A percentile compares a stretch with the other conserved stretches of the same genome.
Evolutionary conservation across 75 land plant species (phyloP).

Genomic region (Selaginella moellendorffii): DNA sequence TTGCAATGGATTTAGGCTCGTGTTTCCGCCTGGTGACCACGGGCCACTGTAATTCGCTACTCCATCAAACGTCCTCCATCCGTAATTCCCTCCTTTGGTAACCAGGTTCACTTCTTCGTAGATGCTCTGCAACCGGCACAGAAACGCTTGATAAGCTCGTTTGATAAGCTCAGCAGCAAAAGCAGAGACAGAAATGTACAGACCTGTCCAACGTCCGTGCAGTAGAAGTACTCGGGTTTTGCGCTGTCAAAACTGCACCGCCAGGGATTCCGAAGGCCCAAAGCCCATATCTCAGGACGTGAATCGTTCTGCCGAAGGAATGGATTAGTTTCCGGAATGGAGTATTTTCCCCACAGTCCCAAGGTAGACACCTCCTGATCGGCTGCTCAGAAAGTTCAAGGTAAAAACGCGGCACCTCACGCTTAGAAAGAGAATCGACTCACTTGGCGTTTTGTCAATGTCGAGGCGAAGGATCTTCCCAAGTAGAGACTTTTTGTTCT

Average conservation of each 20-base stretch:
- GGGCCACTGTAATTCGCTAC: constrained; percentile 21
- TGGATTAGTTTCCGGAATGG: constrained; percentile 68
- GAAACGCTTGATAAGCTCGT: neutral
- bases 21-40: constrained; percentile 42
- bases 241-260: constrained; percentile 82
- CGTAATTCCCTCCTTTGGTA: constrained; percentile 87
- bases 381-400: constrained; percentile 18
- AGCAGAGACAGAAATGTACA: neutral
- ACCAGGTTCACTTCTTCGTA: constrained; percentile 88
- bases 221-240: constrained; percentile 61
- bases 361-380: constrained; percentile 19
- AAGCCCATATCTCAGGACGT: constrained; percentile 75
- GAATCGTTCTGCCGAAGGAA: constrained; percentile 27
- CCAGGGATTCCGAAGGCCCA: constrained; percentile 95
- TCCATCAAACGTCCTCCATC: constrained; percentile 92
- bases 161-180: neutral
- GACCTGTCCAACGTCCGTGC: constrained; percentile 94
- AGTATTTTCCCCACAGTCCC: constrained; percentile 68
- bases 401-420: constrained; percentile 4
- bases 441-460: constrained; percentile 60
- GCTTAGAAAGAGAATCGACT: too few relatives aligned
- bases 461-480: constrained; percentile 88
- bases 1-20: constrained; percentile 37
- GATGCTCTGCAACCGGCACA: constrained; percentile 25
- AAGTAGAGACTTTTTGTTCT: constrained; percentile 64